Evolutionary conservation across 2,329 filamentous ascomycete genomes (phyloP).

Genomic region (Neofusicoccum kwambonambiense): DNA sequence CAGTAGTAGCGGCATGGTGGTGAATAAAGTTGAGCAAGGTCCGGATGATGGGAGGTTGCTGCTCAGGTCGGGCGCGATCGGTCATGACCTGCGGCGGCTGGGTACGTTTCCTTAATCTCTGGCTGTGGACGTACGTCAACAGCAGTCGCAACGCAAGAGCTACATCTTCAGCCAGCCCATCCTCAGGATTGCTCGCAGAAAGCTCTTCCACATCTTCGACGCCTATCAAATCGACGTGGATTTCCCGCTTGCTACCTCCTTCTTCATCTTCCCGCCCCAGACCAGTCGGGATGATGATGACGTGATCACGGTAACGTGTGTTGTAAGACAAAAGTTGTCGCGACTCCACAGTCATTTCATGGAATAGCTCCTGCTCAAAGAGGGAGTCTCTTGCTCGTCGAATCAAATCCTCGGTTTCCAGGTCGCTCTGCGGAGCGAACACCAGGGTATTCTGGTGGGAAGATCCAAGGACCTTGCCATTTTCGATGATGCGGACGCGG

Average conservation of each 20-base stretch:
- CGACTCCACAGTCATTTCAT: slow-evolving; percentile 82
- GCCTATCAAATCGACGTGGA: slow-evolving; percentile 67
- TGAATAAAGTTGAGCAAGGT: slow-evolving; percentile 56
- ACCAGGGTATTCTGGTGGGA: slow-evolving; percentile 39
- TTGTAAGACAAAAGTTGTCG: slow-evolving; percentile 69
- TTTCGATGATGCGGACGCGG: slow-evolving; percentile 63
- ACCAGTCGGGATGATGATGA: slow-evolving; percentile 33
- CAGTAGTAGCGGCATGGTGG: slow-evolving; percentile 43
- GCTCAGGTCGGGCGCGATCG: slow-evolving; percentile 48
- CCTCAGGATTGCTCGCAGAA: slow-evolving; percentile 28
- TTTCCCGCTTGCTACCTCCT: slow-evolving; percentile 51
- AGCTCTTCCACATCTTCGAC: slow-evolving; percentile 48
- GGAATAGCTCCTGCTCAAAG: slow-evolving; percentile 83
- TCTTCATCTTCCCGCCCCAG: slow-evolving; percentile 21
- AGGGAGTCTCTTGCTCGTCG: slow-evolving; percentile 75
- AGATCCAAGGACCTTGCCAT: slow-evolving; percentile 58
- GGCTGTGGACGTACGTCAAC: slow-evolving; percentile 74
- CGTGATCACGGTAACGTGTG: slow-evolving; percentile 59
- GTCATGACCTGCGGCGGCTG: slow-evolving; percentile 60
- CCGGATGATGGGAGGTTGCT: slow-evolving; percentile 58
- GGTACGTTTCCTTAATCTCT: slow-evolving; percentile 68
- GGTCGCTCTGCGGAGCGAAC: slow-evolving; percentile 5
- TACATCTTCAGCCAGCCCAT: slow-evolving; percentile 62
- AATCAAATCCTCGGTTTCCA: slow-evolving; percentile 62
- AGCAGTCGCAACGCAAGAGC: slow-evolving; percentile 71